Percentiles rank a stretch among this genome's conserved stretches.
These are phyloP conservation scores for Populus tomentosa DNA, from an alignment of 441 rosid species.

Conservation along the genomic window DNA sequence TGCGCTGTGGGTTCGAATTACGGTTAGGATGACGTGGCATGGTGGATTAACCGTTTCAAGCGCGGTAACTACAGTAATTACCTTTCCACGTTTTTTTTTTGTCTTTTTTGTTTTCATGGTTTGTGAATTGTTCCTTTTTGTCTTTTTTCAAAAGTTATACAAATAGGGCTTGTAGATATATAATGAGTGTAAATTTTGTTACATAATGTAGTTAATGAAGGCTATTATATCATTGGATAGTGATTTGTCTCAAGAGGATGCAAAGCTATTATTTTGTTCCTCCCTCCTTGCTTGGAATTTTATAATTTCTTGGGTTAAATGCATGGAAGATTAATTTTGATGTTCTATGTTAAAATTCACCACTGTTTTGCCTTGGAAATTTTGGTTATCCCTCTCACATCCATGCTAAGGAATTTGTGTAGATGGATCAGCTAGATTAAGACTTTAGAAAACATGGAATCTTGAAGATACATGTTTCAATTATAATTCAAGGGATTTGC, in stretches of 20 bases:
- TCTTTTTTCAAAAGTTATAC: neutral
- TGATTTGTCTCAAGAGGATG: neutral
- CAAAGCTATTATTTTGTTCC: too few species aligned
- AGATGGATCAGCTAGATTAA: too few species aligned
- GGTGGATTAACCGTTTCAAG: slow-evolving; percentile 1
- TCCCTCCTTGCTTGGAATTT: neutral
- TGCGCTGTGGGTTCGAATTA: slow-evolving; percentile 15
- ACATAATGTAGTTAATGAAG: neutral
- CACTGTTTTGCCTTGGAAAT: neutral
- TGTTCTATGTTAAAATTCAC: neutral
- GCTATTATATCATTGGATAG: neutral
- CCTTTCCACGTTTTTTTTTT: neutral
- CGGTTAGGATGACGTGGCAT: slow-evolving; percentile 26
- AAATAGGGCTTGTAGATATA: slow-evolving; percentile 27
- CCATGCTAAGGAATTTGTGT: too few species aligned
- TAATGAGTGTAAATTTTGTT: slow-evolving; percentile 10
- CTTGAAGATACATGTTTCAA: neutral
- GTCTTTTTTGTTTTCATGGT: neutral
- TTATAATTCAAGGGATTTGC: too few species aligned
- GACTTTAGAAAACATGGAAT: neutral
- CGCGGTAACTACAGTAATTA: slow-evolving; percentile 15
- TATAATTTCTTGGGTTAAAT: neutral
- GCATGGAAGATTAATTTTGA: neutral
- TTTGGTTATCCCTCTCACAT: neutral
- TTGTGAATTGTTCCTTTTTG: neutral